phyloP scores from a whole-genome alignment of 2,329 filamentous ascomycete genomes.

The Pyricularia sp. region DNA sequence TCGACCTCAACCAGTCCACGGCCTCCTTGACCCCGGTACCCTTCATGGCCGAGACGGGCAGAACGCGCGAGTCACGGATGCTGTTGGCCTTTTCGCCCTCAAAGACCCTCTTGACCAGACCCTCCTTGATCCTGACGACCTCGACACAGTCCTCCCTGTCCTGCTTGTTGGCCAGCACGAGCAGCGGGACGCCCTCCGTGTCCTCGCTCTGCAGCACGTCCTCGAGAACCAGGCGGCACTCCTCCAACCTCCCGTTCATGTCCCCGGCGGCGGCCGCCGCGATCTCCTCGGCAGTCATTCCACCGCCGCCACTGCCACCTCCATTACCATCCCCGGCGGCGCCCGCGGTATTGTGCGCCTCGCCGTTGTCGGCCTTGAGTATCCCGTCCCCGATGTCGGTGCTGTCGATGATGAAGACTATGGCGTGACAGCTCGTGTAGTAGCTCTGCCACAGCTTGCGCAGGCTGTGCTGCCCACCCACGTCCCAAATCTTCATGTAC shows the following conservation, averaged over 20 bases:
- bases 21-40: conserved; percentile 82
- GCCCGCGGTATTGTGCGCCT: conserved; percentile 10
- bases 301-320: neutral
- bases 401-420: conserved; percentile 95
- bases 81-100: conserved; percentile 81
- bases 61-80: conserved; percentile 78
- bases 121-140: conserved; percentile 94
- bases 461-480: conserved; percentile 82
- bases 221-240: conserved; percentile 82
- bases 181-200: conserved; percentile 77
- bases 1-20: conserved; percentile 87
- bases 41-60: conserved; percentile 84
- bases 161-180: conserved; percentile 95
- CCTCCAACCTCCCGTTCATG: conserved; percentile 52
- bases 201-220: conserved; percentile 78
- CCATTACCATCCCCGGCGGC: neutral
- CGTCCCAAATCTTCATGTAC: conserved; percentile 98
- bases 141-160: conserved; percentile 95
- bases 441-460: conserved; percentile 92
- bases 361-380: conserved; percentile 26
- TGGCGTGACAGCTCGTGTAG: conserved; percentile 86
- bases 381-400: conserved; percentile 82
- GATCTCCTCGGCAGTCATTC: neutral
- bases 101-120: conserved; percentile 86
- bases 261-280: neutral